Evolutionary conservation across 345 rosid species (phyloP).

Genomic region (Nasturtium officinale): DNA sequence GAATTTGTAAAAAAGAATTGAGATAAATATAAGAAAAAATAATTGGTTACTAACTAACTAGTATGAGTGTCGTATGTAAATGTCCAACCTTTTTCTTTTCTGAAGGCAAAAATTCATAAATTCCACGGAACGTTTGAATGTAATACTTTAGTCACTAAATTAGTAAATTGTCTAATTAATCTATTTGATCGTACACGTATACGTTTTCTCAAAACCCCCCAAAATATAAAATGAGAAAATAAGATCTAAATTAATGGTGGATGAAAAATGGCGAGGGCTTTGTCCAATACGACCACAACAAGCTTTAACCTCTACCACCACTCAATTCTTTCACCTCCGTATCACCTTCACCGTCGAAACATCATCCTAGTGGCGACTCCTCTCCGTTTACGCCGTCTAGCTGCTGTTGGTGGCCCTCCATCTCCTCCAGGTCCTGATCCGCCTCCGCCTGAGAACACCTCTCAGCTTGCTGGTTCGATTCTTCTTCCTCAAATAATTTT

Average conservation of each 20-base stretch:
- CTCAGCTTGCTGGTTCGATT: slow-evolving; percentile 48
- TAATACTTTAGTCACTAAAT: not conserved
- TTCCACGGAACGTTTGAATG: not conserved
- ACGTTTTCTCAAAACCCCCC: not conserved
- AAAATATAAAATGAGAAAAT: not conserved
- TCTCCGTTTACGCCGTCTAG: slow-evolving; percentile 32
- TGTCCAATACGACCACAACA: slow-evolving; percentile 4
- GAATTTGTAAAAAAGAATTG: slow-evolving; percentile 20
- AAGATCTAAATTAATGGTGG: slow-evolving; percentile 8
- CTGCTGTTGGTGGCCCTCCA: slow-evolving; percentile 46
- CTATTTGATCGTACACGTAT: not conserved
- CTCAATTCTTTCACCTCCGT: slow-evolving; percentile 29
- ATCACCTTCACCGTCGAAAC: slow-evolving; percentile 34
- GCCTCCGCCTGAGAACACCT: slow-evolving; percentile 45
- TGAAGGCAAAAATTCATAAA: not conserved
- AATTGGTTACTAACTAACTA: not conserved
- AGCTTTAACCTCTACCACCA: slow-evolving; percentile 17
- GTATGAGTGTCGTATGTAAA: not conserved
- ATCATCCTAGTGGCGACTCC: slow-evolving; percentile 20
- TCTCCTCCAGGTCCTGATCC: slow-evolving; percentile 56
- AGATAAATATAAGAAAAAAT: not conserved
- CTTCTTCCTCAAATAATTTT: not conserved
- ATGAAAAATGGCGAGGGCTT: slow-evolving; percentile 28
- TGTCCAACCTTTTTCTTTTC: not conserved
- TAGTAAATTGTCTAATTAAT: not conserved